These are phyloP conservation scores for Cynanchum wilfordii DNA, from an alignment of 257 asterid genomes.

Conservation along the genomic window DNA sequence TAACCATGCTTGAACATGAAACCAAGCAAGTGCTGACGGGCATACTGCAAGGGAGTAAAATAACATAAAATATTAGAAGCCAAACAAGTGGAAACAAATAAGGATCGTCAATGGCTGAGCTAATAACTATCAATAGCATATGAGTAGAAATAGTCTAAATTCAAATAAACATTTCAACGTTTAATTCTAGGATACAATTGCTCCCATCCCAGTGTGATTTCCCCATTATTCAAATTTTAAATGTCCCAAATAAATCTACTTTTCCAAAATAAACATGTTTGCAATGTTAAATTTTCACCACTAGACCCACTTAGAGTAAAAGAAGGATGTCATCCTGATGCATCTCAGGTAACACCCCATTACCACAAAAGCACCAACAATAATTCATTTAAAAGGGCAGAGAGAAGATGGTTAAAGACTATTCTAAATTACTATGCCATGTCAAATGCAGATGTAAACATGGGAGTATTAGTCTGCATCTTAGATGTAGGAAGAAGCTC, in stretches of 20 bases:
- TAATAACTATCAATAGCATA: neutral
- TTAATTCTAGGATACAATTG: neutral
- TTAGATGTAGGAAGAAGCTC: neutral
- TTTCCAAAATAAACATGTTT: neutral
- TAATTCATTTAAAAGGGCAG: neutral
- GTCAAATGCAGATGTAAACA: neutral
- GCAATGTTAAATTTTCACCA: neutral
- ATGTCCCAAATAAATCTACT: neutral
- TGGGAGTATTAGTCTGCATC: neutral
- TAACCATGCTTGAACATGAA: constrained; percentile 95
- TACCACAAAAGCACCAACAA: neutral
- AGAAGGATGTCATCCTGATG: neutral
- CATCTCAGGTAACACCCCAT: neutral
- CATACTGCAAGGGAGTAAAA: constrained; percentile 58
- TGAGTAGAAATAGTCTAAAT: neutral
- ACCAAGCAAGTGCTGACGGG: constrained; percentile 80
- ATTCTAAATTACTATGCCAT: neutral
- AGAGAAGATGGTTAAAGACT: neutral
- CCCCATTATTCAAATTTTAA: neutral
- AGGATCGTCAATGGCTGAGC: neutral
- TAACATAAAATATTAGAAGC: neutral
- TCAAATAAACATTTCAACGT: neutral
- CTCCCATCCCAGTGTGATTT: neutral
- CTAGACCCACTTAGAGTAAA: neutral
- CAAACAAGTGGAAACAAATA: neutral